These are phyloP conservation scores for Scutellaria baicalensis DNA, from an alignment of 257 asterid genomes.

Conservation along the genomic window DNA sequence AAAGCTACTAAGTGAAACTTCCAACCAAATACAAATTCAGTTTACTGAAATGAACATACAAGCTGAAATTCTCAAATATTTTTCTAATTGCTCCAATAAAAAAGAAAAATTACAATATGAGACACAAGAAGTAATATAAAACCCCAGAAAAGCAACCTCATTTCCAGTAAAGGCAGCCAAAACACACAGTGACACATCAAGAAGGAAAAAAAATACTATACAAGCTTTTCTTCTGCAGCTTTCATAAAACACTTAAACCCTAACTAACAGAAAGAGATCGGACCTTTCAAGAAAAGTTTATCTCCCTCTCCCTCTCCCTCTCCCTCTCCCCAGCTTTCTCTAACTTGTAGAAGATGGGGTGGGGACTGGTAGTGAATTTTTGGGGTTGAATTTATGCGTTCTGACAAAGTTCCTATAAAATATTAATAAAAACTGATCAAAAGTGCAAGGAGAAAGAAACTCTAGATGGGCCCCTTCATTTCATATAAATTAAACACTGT, in stretches of 20 bases:
- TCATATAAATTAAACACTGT: no score
- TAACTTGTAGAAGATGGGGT: constrained; percentile 8
- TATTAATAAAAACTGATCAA: constrained; percentile 29
- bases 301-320: constrained; percentile 7
- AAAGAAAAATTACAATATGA: neutral
- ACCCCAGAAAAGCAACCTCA: neutral
- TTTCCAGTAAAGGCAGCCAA: constrained; percentile 13
- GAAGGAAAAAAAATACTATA: constrained; percentile 10
- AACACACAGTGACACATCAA: neutral
- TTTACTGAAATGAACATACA: neutral
- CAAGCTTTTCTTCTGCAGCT: constrained; percentile 23
- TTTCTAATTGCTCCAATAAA: neutral
- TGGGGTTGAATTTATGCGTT: constrained; percentile 23
- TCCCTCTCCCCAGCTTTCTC: neutral
- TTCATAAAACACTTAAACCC: constrained; percentile 14
- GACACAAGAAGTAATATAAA: neutral
- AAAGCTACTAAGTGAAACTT: neutral
- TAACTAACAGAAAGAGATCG: constrained; percentile 16
- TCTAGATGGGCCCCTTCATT: neutral
- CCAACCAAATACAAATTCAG: neutral
- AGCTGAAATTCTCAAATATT: neutral
- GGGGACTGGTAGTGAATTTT: constrained; percentile 9
- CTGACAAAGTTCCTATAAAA: constrained; percentile 32
- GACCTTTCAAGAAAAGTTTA: constrained; percentile 13
- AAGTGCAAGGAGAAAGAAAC: constrained; percentile 34